These are phyloP conservation scores for Scleroderma bovista DNA, from an alignment of 768 basidiomycete species.

Conservation along the genomic window DNA sequence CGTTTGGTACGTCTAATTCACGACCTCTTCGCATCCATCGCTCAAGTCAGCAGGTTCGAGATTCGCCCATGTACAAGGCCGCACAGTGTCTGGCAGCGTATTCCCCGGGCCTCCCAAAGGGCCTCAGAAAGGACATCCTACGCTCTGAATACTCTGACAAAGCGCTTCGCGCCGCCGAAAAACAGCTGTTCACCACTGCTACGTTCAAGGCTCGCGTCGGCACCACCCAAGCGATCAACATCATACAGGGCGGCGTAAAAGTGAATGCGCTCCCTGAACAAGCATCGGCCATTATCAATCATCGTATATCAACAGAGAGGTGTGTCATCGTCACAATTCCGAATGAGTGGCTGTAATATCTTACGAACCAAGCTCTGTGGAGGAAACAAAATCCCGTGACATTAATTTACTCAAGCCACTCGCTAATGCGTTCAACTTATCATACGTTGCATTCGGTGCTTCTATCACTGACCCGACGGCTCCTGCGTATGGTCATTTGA, in stretches of 20 bases:
- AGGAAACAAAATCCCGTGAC: slow-evolving; percentile 41
- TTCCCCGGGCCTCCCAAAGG: slow-evolving; percentile 46
- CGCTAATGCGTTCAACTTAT: slow-evolving; percentile 50
- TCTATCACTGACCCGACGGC: slow-evolving; percentile 30
- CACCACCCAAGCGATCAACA: slow-evolving; percentile 76
- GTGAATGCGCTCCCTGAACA: slow-evolving; percentile 76
- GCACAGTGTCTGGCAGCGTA: slow-evolving; percentile 65
- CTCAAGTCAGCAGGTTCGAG: slow-evolving; percentile 36
- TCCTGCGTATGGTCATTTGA: slow-evolving; percentile 41
- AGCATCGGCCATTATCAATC: slow-evolving; percentile 65
- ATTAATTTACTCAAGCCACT: slow-evolving; percentile 38
- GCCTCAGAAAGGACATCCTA: slow-evolving; percentile 43
- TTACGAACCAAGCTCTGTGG: slow-evolving; percentile 30
- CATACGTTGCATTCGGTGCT: slow-evolving; percentile 53
- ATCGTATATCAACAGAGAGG: slow-evolving; percentile 63
- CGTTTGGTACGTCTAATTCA: too few relatives aligned
- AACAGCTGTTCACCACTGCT: slow-evolving; percentile 1
- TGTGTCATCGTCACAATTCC: slow-evolving; percentile 12
- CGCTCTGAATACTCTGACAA: slow-evolving; percentile 28
- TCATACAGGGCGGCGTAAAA: slow-evolving; percentile 66
- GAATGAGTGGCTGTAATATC: not conserved
- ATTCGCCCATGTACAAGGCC: slow-evolving; percentile 52
- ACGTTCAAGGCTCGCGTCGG: slow-evolving; percentile 42
- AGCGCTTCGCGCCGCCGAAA: slow-evolving; percentile 4
- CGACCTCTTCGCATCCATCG: too few relatives aligned